A percentile compares a stretch with the other conserved stretches of the same genome.
Conservation (phyloP, 345 rosid species). For the Psidium guajava region DNA sequence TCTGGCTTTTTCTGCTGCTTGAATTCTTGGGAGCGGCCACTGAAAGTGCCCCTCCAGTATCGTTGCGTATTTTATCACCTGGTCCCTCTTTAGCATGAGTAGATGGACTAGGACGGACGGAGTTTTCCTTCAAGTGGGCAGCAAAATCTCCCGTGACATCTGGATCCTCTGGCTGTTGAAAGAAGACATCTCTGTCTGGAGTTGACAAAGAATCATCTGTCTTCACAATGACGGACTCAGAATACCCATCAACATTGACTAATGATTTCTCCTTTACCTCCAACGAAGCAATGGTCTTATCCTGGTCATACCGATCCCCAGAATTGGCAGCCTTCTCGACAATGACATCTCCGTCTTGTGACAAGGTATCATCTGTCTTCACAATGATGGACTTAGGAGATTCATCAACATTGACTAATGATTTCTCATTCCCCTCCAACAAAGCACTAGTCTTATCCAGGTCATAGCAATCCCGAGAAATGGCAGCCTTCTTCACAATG, state of each 20-base stretch:
- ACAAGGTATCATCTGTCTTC: neutral
- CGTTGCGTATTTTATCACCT: neutral
- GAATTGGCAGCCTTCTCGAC: neutral
- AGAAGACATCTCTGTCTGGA: neutral
- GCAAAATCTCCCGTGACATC: neutral
- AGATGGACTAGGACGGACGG: neutral
- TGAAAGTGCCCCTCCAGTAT: neutral
- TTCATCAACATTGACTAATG: neutral
- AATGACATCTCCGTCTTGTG: neutral
- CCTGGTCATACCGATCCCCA: neutral
- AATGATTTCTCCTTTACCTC: slow-evolving; percentile 6
- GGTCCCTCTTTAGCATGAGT: neutral
- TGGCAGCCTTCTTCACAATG: neutral
- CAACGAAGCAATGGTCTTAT: slow-evolving; percentile 5
- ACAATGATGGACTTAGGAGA: neutral
- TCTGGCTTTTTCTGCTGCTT: slow-evolving; percentile 8
- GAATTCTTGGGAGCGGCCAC: slow-evolving; percentile 5
- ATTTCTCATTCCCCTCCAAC: slow-evolving; percentile 4
- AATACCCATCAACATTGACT: neutral
- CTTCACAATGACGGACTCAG: neutral
- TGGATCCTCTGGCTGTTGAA: neutral
- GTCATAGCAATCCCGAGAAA: neutral
- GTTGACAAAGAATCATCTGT: neutral
- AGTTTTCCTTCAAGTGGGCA: slow-evolving; percentile 1
- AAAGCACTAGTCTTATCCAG: slow-evolving; percentile 8